A percentile compares a stretch with the other conserved stretches of the same genome.
These are phyloP conservation scores for Teratosphaeriaceae sp. DNA, from an alignment of 2,329 filamentous ascomycete species.

Conservation along the genomic window DNA sequence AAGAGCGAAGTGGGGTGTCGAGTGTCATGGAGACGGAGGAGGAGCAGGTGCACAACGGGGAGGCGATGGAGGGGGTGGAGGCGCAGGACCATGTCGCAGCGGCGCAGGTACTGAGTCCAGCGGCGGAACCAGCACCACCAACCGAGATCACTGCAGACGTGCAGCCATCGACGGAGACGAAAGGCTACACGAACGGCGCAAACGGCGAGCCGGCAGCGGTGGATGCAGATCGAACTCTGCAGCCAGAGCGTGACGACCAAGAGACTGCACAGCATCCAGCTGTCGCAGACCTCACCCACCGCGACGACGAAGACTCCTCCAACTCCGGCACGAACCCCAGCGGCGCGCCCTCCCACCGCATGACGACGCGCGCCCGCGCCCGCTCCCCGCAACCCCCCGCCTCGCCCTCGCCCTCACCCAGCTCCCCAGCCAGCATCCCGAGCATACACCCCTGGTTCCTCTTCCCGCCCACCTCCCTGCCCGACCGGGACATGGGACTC, in stretches of 20 bases:
- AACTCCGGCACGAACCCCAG: conserved; percentile 34
- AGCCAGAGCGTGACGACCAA: conserved; percentile 6
- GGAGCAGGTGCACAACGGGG: neutral
- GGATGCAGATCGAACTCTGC: conserved; percentile 5
- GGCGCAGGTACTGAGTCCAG: neutral
- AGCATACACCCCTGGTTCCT: conserved; percentile 70
- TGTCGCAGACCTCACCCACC: conserved; percentile 13
- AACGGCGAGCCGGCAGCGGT: conserved; percentile 2
- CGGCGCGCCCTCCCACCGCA: conserved; percentile 45
- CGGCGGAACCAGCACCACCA: neutral
- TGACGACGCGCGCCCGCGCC: conserved; percentile 48
- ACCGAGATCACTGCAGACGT: neutral
- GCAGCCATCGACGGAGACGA: neutral
- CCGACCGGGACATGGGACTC: conserved; percentile 65
- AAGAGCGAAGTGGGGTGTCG: conserved; percentile 7
- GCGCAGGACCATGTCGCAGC: conserved; percentile 7
- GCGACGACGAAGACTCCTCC: conserved; percentile 28
- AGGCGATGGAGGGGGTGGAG: conserved; percentile 24
- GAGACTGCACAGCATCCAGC: conserved; percentile 10
- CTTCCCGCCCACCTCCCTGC: conserved; percentile 54
- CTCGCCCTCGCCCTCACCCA: conserved; percentile 32
- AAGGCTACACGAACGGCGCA: neutral
- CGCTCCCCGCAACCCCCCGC: conserved; percentile 32
- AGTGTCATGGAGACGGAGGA: conserved; percentile 14
- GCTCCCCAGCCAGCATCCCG: conserved; percentile 36